Evolutionary conservation across 2,329 filamentous ascomycete species (phyloP).

Genomic region (Tolypocladium pustulatum): DNA sequence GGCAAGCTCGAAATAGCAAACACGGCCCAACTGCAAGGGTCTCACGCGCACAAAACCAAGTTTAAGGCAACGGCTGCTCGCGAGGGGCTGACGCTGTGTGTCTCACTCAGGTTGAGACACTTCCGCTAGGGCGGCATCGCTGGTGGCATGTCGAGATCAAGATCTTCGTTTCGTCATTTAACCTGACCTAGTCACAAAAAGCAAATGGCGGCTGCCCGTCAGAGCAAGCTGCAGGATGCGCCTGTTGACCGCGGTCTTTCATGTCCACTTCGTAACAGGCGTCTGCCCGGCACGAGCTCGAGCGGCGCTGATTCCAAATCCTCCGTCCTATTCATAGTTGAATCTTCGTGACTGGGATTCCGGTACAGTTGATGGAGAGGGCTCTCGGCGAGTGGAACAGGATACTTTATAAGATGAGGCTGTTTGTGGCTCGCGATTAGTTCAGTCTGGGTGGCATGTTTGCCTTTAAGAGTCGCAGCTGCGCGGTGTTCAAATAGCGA

Average conservation of each 20-base stretch:
- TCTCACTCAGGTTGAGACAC: not conserved
- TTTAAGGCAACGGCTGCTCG: not conserved
- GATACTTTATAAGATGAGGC: not conserved
- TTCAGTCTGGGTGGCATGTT: not conserved
- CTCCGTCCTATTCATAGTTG: not conserved
- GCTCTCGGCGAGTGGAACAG: not conserved
- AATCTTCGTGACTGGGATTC: not conserved
- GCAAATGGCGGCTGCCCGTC: not conserved
- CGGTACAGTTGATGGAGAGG: not conserved
- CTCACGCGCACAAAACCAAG: not conserved
- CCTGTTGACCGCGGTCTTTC: not conserved
- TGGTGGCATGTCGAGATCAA: not conserved
- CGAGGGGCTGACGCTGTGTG: not conserved
- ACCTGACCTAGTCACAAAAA: slow-evolving; percentile 1
- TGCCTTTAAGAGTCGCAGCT: not conserved
- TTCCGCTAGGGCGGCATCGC: not conserved
- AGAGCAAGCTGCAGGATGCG: not conserved
- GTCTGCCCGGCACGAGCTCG: not conserved
- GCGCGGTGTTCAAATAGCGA: not conserved
- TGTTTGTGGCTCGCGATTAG: not conserved
- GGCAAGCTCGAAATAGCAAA: not conserved
- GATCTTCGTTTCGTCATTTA: slow-evolving; percentile 1
- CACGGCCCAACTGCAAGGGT: not conserved
- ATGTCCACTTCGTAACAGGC: not conserved
- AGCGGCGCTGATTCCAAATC: not conserved